Percentiles rank a stretch among this genome's conserved stretches.
These are phyloP conservation scores for Nadsonia commutata DNA, from an alignment of 1,139 yeast genomes.

Conservation along the genomic window DNA sequence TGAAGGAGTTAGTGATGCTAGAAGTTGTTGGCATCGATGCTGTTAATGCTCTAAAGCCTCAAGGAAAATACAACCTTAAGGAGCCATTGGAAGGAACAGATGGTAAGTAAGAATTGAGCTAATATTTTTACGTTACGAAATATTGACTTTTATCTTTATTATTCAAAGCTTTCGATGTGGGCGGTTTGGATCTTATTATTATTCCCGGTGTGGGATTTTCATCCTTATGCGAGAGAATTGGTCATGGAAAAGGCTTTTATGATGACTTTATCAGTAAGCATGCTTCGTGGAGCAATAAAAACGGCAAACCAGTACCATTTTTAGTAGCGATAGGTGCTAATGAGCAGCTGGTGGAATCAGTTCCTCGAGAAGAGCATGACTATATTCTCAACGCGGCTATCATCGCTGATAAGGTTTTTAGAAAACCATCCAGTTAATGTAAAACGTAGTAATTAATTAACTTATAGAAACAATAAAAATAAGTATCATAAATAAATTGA, in stretches of 20 bases:
- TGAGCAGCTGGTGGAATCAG: constrained; percentile 44
- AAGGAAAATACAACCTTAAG: constrained; percentile 49
- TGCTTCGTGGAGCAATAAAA: constrained; percentile 17
- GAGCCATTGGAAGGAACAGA: constrained; percentile 39
- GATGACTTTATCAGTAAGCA: constrained; percentile 59
- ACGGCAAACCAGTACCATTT: constrained; percentile 11
- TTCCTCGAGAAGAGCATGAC: constrained; percentile 66
- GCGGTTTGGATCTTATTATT: constrained; percentile 52
- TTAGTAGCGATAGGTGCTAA: constrained; percentile 55
- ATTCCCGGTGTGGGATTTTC: constrained; percentile 84
- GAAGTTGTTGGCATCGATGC: constrained; percentile 29
- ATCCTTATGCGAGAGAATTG: constrained; percentile 41
- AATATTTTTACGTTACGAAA: constrained; percentile 1
- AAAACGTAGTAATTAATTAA: too few species aligned
- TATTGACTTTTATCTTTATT: constrained; percentile 5
- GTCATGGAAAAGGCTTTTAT: constrained; percentile 90
- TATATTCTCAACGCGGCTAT: constrained; percentile 35
- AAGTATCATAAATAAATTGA: too few species aligned
- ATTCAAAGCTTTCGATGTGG: constrained; percentile 20
- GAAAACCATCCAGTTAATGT: too few species aligned
- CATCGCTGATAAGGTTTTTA: background rate
- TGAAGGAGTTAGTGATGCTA: constrained; percentile 45
- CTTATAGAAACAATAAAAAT: too few species aligned
- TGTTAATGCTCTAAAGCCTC: constrained; percentile 39
- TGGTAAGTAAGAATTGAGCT: constrained; percentile 7